phyloP scores from a whole-genome alignment of 2,329 filamentous ascomycete species.

The Fusarium liriodendri region DNA sequence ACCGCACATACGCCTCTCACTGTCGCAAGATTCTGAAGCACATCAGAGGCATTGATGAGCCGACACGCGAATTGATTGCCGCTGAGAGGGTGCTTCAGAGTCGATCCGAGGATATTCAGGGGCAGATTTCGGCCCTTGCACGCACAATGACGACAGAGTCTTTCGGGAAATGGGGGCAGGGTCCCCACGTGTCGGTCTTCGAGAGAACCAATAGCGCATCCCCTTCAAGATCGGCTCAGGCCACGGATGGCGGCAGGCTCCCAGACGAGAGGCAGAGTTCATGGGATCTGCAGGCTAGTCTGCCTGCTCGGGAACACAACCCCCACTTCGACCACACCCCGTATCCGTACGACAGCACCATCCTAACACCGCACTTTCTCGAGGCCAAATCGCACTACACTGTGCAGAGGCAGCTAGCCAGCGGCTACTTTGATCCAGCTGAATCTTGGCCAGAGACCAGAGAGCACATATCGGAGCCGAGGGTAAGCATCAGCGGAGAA shows the following conservation, averaged over 20 bases:
- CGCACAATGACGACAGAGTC: slow-evolving; percentile 29
- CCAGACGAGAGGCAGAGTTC: slow-evolving; percentile 5
- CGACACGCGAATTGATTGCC: slow-evolving; percentile 21
- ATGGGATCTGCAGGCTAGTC: slow-evolving; percentile 20
- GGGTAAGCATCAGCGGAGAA: slow-evolving; percentile 28
- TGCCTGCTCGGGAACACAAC: slow-evolving; percentile 19
- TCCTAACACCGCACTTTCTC: slow-evolving; percentile 24
- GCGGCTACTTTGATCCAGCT: slow-evolving; percentile 21
- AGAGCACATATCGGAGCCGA: slow-evolving; percentile 20
- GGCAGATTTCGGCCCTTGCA: slow-evolving; percentile 23
- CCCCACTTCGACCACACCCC: slow-evolving; percentile 28
- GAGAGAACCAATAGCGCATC: slow-evolving; percentile 39
- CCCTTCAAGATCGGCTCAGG: slow-evolving; percentile 27
- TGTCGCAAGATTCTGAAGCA: slow-evolving; percentile 38
- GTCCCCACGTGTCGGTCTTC: slow-evolving; percentile 41
- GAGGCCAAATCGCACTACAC: slow-evolving; percentile 17
- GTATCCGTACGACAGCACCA: slow-evolving; percentile 33
- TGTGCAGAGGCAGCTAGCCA: neutral
- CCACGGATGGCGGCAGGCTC: slow-evolving; percentile 15
- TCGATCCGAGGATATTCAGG: slow-evolving; percentile 35
- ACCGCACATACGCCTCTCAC: slow-evolving; percentile 36
- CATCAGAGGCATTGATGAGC: slow-evolving; percentile 28
- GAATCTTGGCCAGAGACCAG: slow-evolving; percentile 30
- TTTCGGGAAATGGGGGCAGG: slow-evolving; percentile 18
- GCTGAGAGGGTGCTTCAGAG: slow-evolving; percentile 19